Evolutionary conservation across 495 filamentous ascomycete genomes (phyloP).

Genomic region (Lepidopterella palustris): DNA sequence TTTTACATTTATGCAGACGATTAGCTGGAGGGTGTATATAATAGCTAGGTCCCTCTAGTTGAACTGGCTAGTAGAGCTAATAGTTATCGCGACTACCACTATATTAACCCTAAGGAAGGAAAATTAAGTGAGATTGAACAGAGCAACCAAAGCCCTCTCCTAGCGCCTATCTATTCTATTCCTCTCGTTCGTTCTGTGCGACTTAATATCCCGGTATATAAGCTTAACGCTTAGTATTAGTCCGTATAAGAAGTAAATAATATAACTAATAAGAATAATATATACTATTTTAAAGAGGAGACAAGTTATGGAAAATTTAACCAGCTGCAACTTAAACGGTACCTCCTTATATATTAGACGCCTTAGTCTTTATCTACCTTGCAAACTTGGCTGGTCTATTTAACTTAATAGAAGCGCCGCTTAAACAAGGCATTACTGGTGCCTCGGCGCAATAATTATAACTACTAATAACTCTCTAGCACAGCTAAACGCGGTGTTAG

Average conservation of each 20-base stretch:
- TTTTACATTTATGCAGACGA: conserved; percentile 3
- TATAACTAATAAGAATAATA: conserved; percentile 7
- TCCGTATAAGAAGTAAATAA: background rate
- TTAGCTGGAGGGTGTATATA: conserved; percentile 1
- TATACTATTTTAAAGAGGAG: conserved; percentile 5
- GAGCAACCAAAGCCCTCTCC: background rate
- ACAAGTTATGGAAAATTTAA: conserved; percentile 4
- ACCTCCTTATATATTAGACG: conserved; percentile 4
- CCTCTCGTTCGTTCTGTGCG: conserved; percentile 3
- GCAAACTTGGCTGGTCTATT: conserved; percentile 1
- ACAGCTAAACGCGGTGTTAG: conserved; percentile 8
- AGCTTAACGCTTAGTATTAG: conserved; percentile 2
- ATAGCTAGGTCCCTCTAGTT: conserved; percentile 4
- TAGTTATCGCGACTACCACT: conserved; percentile 1
- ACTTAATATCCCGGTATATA: conserved; percentile 5
- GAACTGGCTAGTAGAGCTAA: conserved; percentile 7
- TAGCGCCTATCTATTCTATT: background rate
- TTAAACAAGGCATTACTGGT: conserved; percentile 7
- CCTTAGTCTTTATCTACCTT: conserved; percentile 6
- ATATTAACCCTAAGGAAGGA: conserved; percentile 1
- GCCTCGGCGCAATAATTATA: conserved; percentile 4
- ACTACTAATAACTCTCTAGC: conserved; percentile 11
- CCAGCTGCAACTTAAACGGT: conserved; percentile 6
- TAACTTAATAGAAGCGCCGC: conserved; percentile 2
- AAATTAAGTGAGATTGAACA: conserved; percentile 4